phyloP scores from a whole-genome alignment of 768 basidiomycete genomes.

The Imleria badia region DNA sequence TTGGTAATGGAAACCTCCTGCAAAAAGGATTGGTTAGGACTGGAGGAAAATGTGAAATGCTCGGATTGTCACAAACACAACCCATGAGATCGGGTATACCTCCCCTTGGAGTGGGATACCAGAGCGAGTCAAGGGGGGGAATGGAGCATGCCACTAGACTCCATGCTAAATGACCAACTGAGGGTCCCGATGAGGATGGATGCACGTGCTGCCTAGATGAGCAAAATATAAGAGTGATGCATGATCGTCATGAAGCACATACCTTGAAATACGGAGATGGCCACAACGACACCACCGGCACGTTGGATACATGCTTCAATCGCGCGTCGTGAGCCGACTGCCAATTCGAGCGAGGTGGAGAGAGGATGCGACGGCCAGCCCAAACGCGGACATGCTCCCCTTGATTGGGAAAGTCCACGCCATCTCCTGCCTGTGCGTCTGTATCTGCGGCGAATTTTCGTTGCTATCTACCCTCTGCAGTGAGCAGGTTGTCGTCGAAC shows the following conservation, averaged over 20 bases:
- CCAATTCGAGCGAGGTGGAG: slow-evolving; percentile 56
- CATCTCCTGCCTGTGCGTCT: no score
- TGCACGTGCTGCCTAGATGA: slow-evolving; percentile 53
- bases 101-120: slow-evolving; percentile 75
- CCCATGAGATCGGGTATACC: slow-evolving; percentile 57
- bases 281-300: slow-evolving; percentile 58
- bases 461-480: slow-evolving; percentile 20
- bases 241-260: no score
- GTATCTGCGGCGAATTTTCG: no score
- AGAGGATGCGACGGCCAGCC: slow-evolving; percentile 58
- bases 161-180: slow-evolving; percentile 80
- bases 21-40: background rate
- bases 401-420: no score
- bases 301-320: slow-evolving; percentile 60
- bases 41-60: background rate
- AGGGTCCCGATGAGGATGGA: slow-evolving; percentile 63
- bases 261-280: slow-evolving; percentile 65
- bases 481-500: slow-evolving; percentile 55
- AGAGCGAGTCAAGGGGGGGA: slow-evolving; percentile 74
- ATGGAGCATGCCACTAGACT: slow-evolving; percentile 57
- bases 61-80: slow-evolving; percentile 48
- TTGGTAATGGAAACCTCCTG: slow-evolving; percentile 86
- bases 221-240: background rate
- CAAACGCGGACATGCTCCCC: no score
- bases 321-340: slow-evolving; percentile 45